Conservation (phyloP, 1,284 basidiomycete genomes). For the Naganishia cerealis region DNA sequence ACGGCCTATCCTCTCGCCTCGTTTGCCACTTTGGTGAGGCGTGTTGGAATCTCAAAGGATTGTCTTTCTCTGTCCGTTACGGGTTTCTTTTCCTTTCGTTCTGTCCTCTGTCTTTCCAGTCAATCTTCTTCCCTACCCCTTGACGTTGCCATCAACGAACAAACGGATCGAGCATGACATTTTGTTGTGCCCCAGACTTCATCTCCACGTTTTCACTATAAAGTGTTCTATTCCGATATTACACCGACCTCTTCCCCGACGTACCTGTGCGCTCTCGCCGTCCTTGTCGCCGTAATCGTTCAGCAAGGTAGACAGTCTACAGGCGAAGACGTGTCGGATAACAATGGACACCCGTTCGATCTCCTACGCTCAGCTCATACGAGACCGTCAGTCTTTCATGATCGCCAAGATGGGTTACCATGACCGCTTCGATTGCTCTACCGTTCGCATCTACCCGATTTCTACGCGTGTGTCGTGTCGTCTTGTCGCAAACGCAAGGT, state of each 20-base stretch:
- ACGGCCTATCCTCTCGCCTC: conserved; percentile 2
- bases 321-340: conserved; percentile 25
- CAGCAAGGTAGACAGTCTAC: conserved; percentile 5
- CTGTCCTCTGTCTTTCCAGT: not conserved
- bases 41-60: conserved; percentile 5
- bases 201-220: conserved; percentile 14
- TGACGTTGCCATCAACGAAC: conserved; percentile 9
- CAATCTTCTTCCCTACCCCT: conserved; percentile 4
- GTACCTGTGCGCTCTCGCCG: conserved; percentile 4
- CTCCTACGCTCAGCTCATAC: not conserved
- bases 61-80: conserved; percentile 1
- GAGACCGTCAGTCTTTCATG: conserved; percentile 1
- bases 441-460: conserved; percentile 21
- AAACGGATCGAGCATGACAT: conserved; percentile 22
- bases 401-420: conserved; percentile 26
- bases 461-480: conserved; percentile 8
- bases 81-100: conserved; percentile 6
- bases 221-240: not conserved
- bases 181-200: not conserved
- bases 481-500: conserved; percentile 14
- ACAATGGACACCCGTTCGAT: conserved; percentile 8
- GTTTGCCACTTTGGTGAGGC: conserved; percentile 11
- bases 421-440: not conserved
- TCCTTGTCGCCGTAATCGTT: conserved; percentile 6
- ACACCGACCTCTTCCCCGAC: conserved; percentile 18